A percentile compares a stretch with the other conserved stretches of the same genome.
Evolutionary conservation across 108 stramenopile genomes (phyloP).

Genomic region (Cyclostephanos tholiformis): DNA sequence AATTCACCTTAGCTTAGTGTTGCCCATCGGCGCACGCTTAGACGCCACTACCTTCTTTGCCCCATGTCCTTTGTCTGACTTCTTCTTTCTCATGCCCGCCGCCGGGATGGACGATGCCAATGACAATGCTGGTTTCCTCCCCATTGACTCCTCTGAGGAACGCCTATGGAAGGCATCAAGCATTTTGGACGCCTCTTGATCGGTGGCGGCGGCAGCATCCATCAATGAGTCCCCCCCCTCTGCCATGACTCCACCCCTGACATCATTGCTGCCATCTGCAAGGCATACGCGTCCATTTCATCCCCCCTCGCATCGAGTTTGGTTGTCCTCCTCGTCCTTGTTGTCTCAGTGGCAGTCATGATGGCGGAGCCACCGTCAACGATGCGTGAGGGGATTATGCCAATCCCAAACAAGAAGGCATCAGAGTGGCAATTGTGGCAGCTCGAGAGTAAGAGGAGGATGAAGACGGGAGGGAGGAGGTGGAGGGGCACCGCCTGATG

Average conservation of each 20-base stretch:
- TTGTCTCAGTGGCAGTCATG: background rate
- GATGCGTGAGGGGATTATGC: background rate
- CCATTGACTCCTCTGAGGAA: too few relatives aligned
- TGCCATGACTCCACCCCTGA: too few relatives aligned
- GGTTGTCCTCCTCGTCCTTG: too few relatives aligned
- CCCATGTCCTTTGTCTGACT: too few relatives aligned
- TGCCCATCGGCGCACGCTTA: constrained; percentile 19
- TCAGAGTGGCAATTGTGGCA: background rate
- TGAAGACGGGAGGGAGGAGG: background rate
- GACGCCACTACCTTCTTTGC: too few relatives aligned
- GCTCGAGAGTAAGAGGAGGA: background rate
- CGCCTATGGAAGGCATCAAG: constrained; percentile 1
- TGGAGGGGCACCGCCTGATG: background rate
- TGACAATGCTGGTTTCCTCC: too few relatives aligned
- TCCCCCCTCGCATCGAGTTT: constrained; percentile 58
- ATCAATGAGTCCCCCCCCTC: background rate
- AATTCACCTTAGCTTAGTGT: too few relatives aligned
- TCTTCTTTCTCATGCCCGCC: too few relatives aligned
- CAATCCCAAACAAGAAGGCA: background rate
- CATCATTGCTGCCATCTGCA: constrained; percentile 16
- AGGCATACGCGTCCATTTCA: constrained; percentile 55
- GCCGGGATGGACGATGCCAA: constrained; percentile 10
- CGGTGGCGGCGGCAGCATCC: background rate
- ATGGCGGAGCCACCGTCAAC: background rate
- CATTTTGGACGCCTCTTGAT: background rate